Base-by-base conservation (phyloP, 805 yeast genomes). In the Yamadazyma laniorum region DNA sequence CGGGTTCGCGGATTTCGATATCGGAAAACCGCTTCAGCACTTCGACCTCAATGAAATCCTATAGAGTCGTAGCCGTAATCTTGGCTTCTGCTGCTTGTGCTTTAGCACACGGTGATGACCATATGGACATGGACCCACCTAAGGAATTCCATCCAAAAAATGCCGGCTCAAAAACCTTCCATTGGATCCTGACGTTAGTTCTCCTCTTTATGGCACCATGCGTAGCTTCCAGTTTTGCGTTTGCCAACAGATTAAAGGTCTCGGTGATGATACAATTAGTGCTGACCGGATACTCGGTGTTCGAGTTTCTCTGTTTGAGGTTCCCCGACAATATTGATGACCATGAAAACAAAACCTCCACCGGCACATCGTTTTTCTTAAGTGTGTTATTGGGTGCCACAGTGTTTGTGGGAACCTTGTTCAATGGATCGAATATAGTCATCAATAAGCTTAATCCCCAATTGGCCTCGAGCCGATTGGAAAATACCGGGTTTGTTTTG, bases 281-380 rank as follows among this genome's bases (percentile, higher is more conserved):
- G 0, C 62, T 75, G 30, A 66, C 75, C 0, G 65, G 52, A 0
- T 84, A 81, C 51, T 72, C 81, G 1, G 59, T 71, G 0, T 41
- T 79, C 18, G 93, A 84, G 42, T 74, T 78, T 2, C 31, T 79
- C 2, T 58, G 82, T 35, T 62, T 83, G 7, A 62, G 76, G 32
- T 84, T 82, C 51, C 81, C 85, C 1, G 91, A 84, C 53, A 56
- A 57, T 32, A 66, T 67, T 25, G 70, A 74, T 37, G 82, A 80
- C 27, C 78, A 79, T 39, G 91, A 84, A 53, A 83, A 82, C 55
- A 60, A 74, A 40, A 79, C 87, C 1, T 77, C 85, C 9, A 67
- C 77, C 38, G 87, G 86, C 0, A 77, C 88, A 0, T 77, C 79
- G n/a, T 77, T 84, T 81, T 74, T 78, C 46, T 61, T 82, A 34